phyloP scores from a whole-genome alignment of 2,329 filamentous ascomycete species.

The Cordyceps fumosorosea region DNA sequence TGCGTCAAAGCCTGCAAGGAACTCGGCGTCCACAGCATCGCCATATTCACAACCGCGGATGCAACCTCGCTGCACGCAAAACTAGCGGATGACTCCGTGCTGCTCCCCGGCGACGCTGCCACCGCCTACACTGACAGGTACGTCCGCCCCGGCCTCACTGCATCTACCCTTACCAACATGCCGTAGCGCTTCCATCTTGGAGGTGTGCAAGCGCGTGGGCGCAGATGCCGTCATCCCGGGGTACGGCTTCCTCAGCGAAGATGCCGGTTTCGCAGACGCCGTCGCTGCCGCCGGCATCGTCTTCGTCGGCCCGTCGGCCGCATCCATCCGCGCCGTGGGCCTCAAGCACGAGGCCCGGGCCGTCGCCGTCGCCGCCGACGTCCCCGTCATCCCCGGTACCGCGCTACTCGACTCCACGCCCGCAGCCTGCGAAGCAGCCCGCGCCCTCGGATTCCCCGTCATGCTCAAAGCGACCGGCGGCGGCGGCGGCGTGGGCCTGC shows the following conservation, averaged over 20 bases:
- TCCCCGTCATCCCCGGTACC: constrained; percentile 32
- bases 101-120: constrained; percentile 19
- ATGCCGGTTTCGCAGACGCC: constrained; percentile 50
- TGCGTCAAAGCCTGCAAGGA: constrained; percentile 40
- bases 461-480: constrained; percentile 38
- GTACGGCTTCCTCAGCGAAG: constrained; percentile 59
- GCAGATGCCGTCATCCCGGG: constrained; percentile 56
- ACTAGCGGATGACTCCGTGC: constrained; percentile 45
- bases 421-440: neutral
- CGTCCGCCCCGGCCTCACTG: too few species aligned
- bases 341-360: constrained; percentile 52
- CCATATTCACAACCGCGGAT: constrained; percentile 51
- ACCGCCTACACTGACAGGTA: constrained; percentile 16
- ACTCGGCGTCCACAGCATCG: constrained; percentile 41
- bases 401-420: neutral
- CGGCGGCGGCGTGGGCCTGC: constrained; percentile 32
- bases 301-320: constrained; percentile 51
- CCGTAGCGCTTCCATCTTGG: constrained; percentile 17
- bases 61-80: constrained; percentile 46
- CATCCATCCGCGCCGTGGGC: constrained; percentile 48
- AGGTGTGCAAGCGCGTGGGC: constrained; percentile 32
- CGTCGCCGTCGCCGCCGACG: constrained; percentile 41
- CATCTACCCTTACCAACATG: too few species aligned
- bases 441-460: neutral
- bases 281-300: constrained; percentile 45